Evolutionary conservation across 371 early-diverging fungal species (phyloP), one percentile per base, ranked within the genome.

Genomic region (Mucor sp.): DNA sequence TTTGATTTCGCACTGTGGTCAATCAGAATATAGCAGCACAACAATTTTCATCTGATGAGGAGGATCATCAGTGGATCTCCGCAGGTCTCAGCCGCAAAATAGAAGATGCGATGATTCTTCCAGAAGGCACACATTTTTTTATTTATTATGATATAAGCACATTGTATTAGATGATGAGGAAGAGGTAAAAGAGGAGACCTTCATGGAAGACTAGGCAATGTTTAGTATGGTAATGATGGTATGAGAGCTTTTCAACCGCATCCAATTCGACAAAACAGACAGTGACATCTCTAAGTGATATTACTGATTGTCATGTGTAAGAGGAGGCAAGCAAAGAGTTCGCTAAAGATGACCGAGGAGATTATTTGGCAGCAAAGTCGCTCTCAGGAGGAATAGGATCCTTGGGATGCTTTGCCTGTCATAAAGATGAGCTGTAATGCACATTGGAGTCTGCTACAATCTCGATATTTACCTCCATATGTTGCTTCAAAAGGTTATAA

Each of bases 341-440:
- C 37, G n/a, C 19, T 44, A 17, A 44, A 7, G 30, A 6, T 30
- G 30, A 44, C 6, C 27, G 6, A 30, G 6, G 30, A 53, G 14
- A 47, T 55, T 67, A 58, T 58, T 41, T 61, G 19, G 27, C 23
- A 6, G 19, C 43, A 35, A 76, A 81, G 25, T 65, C 69, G 50
- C 74, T 71, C 44, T 81, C 85, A 9, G 83, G 68, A 47, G 85
- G 87, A 56, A 87, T 68, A 17, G 79, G 23, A 25, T 78, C 84
- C 69, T 85, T 85, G 30, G 85, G 85, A 70, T 87, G 87, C 50
- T 87, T 87, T 21, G 87, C 87, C 85, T 85, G 69, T 50, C 50
- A 25, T 23, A 25, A 23, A 23, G 21, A 12, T 44, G n/a, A 44
- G 44, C 2, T n/a, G 14, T 8, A 23, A 50, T 23, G 12, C 23